Evolutionary conservation across 805 yeast genomes (phyloP).

Genomic region (Candida coleopterorum): DNA sequence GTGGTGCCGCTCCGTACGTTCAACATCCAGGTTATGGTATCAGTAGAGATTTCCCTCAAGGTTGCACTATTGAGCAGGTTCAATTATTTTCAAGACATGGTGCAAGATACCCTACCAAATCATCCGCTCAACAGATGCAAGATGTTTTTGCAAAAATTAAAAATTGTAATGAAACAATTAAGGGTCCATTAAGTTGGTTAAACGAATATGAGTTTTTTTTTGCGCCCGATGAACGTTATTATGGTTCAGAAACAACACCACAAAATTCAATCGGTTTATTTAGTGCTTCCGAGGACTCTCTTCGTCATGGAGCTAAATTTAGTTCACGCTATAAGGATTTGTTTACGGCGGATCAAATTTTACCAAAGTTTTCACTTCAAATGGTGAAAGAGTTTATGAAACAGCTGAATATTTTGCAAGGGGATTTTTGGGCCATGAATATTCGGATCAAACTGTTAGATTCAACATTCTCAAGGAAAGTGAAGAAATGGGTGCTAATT

Average conservation of each 20-base stretch:
- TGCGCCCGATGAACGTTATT: constrained; percentile 25
- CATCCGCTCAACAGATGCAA: constrained; percentile 15
- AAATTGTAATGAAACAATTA: constrained; percentile 16
- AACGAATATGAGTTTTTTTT: constrained; percentile 47
- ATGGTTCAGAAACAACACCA: constrained; percentile 46
- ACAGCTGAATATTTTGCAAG: constrained; percentile 48
- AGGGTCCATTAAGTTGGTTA: constrained; percentile 47
- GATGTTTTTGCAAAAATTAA: constrained; percentile 15
- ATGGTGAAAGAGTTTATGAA: constrained; percentile 47
- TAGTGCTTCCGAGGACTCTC: constrained; percentile 45
- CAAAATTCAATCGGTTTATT: constrained; percentile 39
- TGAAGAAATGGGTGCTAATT: constrained; percentile 44
- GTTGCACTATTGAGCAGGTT: constrained; percentile 55
- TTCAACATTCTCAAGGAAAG: constrained; percentile 39
- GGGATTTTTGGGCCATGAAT: constrained; percentile 47
- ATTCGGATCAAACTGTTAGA: constrained; percentile 19
- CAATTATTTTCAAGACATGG: constrained; percentile 72
- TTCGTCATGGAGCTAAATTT: constrained; percentile 40
- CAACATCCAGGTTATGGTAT: constrained; percentile 49
- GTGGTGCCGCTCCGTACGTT: constrained; percentile 52
- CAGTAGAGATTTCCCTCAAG: constrained; percentile 38
- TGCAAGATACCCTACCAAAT: constrained; percentile 52
- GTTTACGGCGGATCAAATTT: constrained; percentile 23
- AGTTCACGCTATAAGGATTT: constrained; percentile 43
- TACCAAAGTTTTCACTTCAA: constrained; percentile 49